A percentile compares a stretch with the other conserved stretches of the same genome.
Evolutionary conservation across 2,329 filamentous ascomycete species (phyloP).

Genomic region (Fusarium oligoseptatum): DNA sequence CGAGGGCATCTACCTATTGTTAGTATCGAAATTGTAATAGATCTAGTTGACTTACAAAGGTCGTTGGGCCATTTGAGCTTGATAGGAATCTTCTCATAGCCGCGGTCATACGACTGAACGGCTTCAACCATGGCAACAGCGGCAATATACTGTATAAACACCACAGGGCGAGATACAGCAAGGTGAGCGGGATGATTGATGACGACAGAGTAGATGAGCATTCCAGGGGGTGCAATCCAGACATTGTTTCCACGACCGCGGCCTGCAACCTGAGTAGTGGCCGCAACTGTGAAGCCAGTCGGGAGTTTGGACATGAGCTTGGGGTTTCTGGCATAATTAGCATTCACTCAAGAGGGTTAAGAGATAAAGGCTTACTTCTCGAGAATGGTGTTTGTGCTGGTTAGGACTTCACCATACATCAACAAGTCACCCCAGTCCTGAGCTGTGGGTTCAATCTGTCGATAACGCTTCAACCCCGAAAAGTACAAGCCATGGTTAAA

Average conservation of each 20-base stretch:
- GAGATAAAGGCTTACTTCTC: constrained; percentile 74
- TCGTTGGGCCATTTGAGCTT: constrained; percentile 99
- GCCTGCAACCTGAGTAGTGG: constrained; percentile 88
- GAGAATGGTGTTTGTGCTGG: constrained; percentile 92
- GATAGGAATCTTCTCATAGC: constrained; percentile 81
- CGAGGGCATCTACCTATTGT: constrained; percentile 71
- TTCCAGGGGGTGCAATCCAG: constrained; percentile 91
- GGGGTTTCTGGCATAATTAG: constrained; percentile 71
- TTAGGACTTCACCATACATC: constrained; percentile 91
- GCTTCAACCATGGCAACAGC: constrained; percentile 89
- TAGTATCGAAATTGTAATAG: accelerated
- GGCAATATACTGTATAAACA: constrained; percentile 94
- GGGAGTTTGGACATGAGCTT: constrained; percentile 82
- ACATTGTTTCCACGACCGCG: constrained; percentile 92
- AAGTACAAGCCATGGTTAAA: constrained; percentile 90
- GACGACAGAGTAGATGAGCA: constrained; percentile 88
- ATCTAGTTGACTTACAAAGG: constrained; percentile 69
- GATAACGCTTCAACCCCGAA: constrained; percentile 76
- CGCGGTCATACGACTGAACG: constrained; percentile 81
- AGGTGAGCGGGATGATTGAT: constrained; percentile 85
- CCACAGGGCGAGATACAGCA: constrained; percentile 79
- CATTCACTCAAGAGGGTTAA: not conserved
- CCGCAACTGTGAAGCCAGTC: constrained; percentile 87
- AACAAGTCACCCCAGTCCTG: constrained; percentile 81
- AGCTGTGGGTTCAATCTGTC: constrained; percentile 66